Evolutionary conservation across 2,329 filamentous ascomycete genomes (phyloP).

Genomic region (Pyrenophora teres): DNA sequence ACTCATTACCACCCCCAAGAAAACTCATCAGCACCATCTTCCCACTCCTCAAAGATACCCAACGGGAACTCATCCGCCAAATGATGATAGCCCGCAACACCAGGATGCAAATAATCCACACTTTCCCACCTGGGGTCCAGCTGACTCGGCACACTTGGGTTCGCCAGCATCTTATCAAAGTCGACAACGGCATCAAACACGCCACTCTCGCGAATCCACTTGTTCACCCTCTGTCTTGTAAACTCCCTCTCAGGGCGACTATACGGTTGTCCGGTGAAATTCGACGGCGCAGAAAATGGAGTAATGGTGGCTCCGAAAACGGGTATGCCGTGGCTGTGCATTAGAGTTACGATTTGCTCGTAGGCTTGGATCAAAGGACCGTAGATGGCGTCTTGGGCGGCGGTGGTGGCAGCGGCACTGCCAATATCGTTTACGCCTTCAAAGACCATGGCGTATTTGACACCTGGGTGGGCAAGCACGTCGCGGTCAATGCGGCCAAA

Average conservation of each 20-base stretch:
- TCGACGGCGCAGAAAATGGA: conserved; percentile 57
- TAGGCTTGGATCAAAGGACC: conserved; percentile 62
- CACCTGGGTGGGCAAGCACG: conserved; percentile 61
- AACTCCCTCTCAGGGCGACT: conserved; percentile 57
- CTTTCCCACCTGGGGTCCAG: conserved; percentile 60
- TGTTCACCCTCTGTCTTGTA: conserved; percentile 63
- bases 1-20: conserved; percentile 1
- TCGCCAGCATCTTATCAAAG: conserved; percentile 63
- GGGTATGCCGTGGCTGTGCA: conserved; percentile 60
- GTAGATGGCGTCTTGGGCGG: conserved; percentile 55
- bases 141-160: conserved; percentile 54
- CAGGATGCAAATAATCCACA: conserved; percentile 70
- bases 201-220: conserved; percentile 62
- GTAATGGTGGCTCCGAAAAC: conserved; percentile 70
- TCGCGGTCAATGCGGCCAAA: conserved; percentile 67
- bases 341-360: conserved; percentile 60
- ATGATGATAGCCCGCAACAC: conserved; percentile 62
- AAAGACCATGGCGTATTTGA: conserved; percentile 67
- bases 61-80: conserved; percentile 65
- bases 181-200: conserved; percentile 66
- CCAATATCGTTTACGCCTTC: conserved; percentile 71
- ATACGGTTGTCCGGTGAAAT: conserved; percentile 29
- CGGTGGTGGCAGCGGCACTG: conserved; percentile 50
- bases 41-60: conserved; percentile 53
- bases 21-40: conserved; percentile 21